Evolutionary conservation across 1,139 yeast genomes (phyloP), one percentile per base, ranked within the genome.

Genomic region (Blastobotrys capitulatus): DNA sequence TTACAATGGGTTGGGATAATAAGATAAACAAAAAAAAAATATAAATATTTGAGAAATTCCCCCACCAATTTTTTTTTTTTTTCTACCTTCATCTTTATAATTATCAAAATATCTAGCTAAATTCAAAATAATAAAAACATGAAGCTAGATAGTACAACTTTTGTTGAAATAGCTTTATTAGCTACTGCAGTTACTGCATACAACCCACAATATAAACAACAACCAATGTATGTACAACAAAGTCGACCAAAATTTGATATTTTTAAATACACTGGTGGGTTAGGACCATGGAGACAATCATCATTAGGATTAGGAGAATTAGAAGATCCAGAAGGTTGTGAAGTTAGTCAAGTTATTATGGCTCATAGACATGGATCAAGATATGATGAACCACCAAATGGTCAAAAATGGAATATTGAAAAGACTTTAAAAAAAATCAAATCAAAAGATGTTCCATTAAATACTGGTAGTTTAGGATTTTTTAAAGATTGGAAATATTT

Each of bases 331-430:
- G 70, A 62, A 2, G 72, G 72, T 44, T 78, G 86, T 60, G 63
- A 69, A 9, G 71, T 83, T 44, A 82, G 80, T 53, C 88, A 82
- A 63, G 86, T 82, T n/a, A 82, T 80, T 55, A 66, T 80, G 53
- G 67, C 80, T 46, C 73, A 77, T 51, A 76, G 92, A 61, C 92
- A 85, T 58, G 92, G 90, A n/a, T 89, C 83, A 60, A 70, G 92
- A 58, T 84, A 73, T 62, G 88, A 87, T 16, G 62, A 59, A 44
- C 55, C 34, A 37, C 52, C 45, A 6, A 29, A 55, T 50, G 43
- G 61, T 53, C 35, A 51, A 42, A 13, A 52, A 13, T 29, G n/a
- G 12, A 29, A 48, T 29, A 54, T 58, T 54, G 47, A 56, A 31
- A 67, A 62, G 48, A 36, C 34, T 7, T 42, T 71, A 22, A 54